Evolutionary conservation across 306 rosid species (phyloP).

Genomic region (Benincasa hispida): DNA sequence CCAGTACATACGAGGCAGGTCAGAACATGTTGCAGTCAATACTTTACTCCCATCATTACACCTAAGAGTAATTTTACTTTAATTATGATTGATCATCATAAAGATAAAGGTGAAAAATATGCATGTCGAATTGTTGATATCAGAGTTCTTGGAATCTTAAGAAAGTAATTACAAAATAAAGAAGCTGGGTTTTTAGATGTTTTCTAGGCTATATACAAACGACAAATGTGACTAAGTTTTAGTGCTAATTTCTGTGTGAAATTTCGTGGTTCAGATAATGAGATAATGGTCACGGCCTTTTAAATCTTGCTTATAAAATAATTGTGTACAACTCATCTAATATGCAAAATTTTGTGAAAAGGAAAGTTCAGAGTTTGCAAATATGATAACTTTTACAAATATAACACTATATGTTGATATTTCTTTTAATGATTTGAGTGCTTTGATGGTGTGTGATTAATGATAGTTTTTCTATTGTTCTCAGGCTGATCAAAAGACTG

Average conservation of each 20-base stretch:
- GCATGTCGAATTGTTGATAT: no score
- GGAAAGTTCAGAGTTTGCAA: neutral
- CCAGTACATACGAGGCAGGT: slow-evolving; percentile 29
- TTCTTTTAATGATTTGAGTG: slow-evolving; percentile 3
- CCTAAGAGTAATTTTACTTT: neutral
- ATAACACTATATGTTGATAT: neutral
- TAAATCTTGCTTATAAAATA: neutral
- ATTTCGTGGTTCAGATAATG: neutral
- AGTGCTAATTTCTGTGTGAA: neutral
- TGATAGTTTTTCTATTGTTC: neutral
- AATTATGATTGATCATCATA: neutral
- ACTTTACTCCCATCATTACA: neutral
- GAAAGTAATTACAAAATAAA: no score
- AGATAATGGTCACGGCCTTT: neutral
- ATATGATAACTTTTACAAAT: neutral
- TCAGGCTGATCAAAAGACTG: slow-evolving; percentile 36
- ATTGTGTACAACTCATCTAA: neutral
- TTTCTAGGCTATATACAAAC: neutral
- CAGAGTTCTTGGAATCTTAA: neutral
- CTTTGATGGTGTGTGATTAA: neutral
- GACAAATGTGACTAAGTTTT: neutral
- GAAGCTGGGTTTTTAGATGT: neutral
- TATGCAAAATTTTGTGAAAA: neutral
- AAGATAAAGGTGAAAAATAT: neutral
- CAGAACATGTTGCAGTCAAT: neutral